Conservation (phyloP, 2,329 filamentous ascomycete species). For the Rutstroemia sp. region DNA sequence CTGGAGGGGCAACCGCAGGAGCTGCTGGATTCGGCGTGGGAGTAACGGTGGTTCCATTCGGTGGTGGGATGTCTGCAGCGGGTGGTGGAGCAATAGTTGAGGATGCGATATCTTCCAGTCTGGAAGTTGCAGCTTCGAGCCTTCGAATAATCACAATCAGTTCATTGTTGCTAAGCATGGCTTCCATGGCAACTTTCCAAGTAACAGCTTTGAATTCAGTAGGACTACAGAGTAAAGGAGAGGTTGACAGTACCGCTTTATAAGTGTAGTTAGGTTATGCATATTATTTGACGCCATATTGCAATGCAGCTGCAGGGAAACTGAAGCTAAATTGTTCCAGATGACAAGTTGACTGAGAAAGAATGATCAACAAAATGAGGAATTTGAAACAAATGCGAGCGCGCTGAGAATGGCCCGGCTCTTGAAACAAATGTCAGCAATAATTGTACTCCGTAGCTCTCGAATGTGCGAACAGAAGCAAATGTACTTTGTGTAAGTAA, state of each 20-base stretch:
- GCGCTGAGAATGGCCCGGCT: not conserved
- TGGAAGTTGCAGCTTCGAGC: slow-evolving; percentile 92
- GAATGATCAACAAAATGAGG: not conserved
- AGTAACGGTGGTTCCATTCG: slow-evolving; percentile 34
- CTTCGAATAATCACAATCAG: slow-evolving; percentile 44
- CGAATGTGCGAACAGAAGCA: no score
- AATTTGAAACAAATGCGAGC: not conserved
- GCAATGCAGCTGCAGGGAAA: slow-evolving; percentile 18
- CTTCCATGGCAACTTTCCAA: slow-evolving; percentile 15
- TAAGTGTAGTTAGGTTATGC: slow-evolving; percentile 94
- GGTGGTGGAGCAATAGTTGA: slow-evolving; percentile 53
- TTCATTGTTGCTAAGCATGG: slow-evolving; percentile 18
- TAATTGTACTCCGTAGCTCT: no score
- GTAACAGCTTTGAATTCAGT: no score
- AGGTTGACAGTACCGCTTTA: slow-evolving; percentile 72
- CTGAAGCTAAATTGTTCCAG: not conserved
- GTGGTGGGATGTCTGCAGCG: slow-evolving; percentile 35
- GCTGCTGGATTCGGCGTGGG: slow-evolving; percentile 24
- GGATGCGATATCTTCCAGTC: slow-evolving; percentile 91
- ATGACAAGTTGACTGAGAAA: not conserved
- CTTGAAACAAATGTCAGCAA: no score
- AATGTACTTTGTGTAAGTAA: no score
- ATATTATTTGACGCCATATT: slow-evolving; percentile 74
- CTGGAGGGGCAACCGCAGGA: slow-evolving; percentile 25
- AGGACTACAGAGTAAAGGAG: slow-evolving; percentile 13